phyloP scores from a whole-genome alignment of 768 basidiomycete genomes.

The Naganishia friedmannii region DNA sequence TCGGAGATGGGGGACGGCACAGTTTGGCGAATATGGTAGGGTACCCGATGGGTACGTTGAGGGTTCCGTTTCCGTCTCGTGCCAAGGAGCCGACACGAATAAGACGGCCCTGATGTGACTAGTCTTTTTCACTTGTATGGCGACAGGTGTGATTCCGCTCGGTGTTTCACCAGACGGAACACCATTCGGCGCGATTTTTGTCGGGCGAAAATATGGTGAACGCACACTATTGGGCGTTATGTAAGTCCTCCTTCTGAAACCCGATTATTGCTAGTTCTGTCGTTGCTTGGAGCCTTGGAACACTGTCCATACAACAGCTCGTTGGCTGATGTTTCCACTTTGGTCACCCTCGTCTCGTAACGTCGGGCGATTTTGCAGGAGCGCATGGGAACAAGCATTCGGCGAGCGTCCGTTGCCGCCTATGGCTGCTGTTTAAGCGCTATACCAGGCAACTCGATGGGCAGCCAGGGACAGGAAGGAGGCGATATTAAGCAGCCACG shows the following conservation, averaged over 20 bases:
- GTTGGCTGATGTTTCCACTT: neutral
- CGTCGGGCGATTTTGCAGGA: too few relatives aligned
- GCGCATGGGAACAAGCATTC: conserved; percentile 14
- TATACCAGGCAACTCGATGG: neutral
- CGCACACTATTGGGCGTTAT: conserved; percentile 19
- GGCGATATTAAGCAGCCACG: too few relatives aligned
- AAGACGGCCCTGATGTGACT: too few relatives aligned
- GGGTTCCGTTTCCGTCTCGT: too few relatives aligned
- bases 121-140: too few relatives aligned
- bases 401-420: conserved; percentile 15
- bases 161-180: conserved; percentile 2
- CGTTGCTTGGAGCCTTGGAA: too few relatives aligned
- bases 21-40: conserved; percentile 34
- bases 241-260: neutral
- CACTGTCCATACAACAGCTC: too few relatives aligned
- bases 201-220: conserved; percentile 26
- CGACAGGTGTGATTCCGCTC: conserved; percentile 12
- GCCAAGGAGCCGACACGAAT: too few relatives aligned
- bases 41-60: conserved; percentile 25
- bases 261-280: too few relatives aligned
- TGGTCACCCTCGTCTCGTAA: too few relatives aligned
- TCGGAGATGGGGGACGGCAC: conserved; percentile 32
- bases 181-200: conserved; percentile 22
- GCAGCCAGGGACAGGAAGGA: neutral
- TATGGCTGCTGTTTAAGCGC: neutral